Evolutionary conservation across 257 asterid species (phyloP), one percentile per base, ranked within the genome.

Genomic region (Nicotiana obtusifolia): DNA sequence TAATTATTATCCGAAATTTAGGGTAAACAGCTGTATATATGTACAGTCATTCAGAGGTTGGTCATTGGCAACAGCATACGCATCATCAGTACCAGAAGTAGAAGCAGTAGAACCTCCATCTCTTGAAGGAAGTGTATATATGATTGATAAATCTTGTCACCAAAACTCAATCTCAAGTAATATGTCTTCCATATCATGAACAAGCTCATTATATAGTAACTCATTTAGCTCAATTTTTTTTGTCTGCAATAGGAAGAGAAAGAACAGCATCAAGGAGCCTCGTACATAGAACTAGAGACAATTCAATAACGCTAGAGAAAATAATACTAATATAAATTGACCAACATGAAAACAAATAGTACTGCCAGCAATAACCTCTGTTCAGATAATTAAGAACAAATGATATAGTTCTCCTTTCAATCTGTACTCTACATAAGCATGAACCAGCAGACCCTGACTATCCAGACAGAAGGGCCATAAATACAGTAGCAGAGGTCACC

Each of bases 121-220:
- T 91, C 98, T 90, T 53, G 93, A 87, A 81, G 97, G 89, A 44
- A 85, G 83, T 80, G 90, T 80, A 86, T 81, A 20, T 86, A 92
- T 62, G 93, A 80, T 76, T 89, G 88, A 83, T 85, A 84, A 69
- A 81, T 68, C 81, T 85, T 86, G 49, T 84, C 82, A 82, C 90
- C 86, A 81, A 83, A 85, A 83, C 88, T 64, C 66, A 85, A 78
- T 8, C 81, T 94, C 98, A 31, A 94, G 93, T 81, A 95, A 90
- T 88, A 95, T 90, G 85, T 94, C 97, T 87, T 95, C 97, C 99
- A 95, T 94, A 67, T 95, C 99, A 78, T 95, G 91, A 68, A 95
- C 98, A 87, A 92, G 37, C 83, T 95, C 97, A 83, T 91, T 95
- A 80, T 67, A 94, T 26, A 26, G 28, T 83, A 88, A 82, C 67